Conservation (phyloP, 441 rosid genomes). For the Adansonia madagascariensis region DNA sequence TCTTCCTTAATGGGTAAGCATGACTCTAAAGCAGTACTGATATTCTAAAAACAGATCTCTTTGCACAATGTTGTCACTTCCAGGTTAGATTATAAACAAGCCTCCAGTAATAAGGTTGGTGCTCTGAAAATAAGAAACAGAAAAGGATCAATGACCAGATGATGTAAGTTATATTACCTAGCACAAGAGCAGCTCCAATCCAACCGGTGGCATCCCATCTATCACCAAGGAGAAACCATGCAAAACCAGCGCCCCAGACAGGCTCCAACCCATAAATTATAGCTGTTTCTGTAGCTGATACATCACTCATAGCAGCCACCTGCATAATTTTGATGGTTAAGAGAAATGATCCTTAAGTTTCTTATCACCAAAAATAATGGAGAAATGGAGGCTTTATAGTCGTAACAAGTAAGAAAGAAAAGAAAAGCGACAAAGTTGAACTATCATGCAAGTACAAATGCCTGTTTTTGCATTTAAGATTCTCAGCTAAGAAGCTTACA, state of each 20-base stretch:
- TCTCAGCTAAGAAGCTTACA: not conserved
- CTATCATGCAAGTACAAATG: not conserved
- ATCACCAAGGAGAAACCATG: conserved; percentile 79
- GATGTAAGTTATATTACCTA: conserved; percentile 39
- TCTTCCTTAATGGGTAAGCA: not conserved
- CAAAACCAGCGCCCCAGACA: conserved; percentile 71
- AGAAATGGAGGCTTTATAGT: not conserved
- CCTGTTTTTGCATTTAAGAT: not conserved
- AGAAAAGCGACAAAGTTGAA: conserved; percentile 1
- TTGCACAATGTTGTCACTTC: not conserved
- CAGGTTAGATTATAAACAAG: not conserved
- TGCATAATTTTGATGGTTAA: conserved; percentile 28
- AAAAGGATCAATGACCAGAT: not conserved
- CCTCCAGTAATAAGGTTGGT: not conserved
- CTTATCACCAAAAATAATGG: not conserved
- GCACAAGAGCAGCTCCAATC: conserved; percentile 66
- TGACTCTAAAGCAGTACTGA: not conserved
- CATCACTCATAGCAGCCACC: conserved; percentile 62
- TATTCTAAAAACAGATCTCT: not conserved
- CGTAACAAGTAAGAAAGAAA: not conserved
- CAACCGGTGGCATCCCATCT: conserved; percentile 70
- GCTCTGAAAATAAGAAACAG: not conserved
- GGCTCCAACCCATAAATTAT: conserved; percentile 70
- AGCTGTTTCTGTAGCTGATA: conserved; percentile 65
- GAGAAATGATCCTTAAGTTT: not conserved